Conservation (phyloP, 2,329 filamentous ascomycete genomes). For the Claviceps purpurea region DNA sequence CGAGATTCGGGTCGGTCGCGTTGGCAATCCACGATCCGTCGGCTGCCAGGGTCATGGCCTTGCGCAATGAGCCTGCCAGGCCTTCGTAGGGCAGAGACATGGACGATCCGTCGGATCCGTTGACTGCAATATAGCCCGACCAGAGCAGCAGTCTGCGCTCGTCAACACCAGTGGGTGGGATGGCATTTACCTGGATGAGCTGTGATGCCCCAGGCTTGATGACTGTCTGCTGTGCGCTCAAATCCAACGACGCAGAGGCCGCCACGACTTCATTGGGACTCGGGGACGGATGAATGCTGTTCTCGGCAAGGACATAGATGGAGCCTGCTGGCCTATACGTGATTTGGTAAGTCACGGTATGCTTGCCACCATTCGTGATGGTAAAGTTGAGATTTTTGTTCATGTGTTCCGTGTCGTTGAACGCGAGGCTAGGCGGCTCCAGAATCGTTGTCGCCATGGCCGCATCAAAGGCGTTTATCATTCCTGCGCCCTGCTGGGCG, state of each 20-base stretch:
- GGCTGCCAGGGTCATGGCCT: neutral
- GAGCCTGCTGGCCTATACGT: slow-evolving; percentile 32
- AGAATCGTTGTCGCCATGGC: slow-evolving; percentile 37
- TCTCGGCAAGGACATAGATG: slow-evolving; percentile 29
- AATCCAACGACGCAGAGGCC: slow-evolving; percentile 19
- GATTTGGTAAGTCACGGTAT: slow-evolving; percentile 35
- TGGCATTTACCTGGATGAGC: neutral
- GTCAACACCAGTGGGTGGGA: slow-evolving; percentile 27
- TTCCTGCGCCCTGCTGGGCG: slow-evolving; percentile 36
- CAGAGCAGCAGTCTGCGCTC: slow-evolving; percentile 24
- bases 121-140: slow-evolving; percentile 28
- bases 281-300: slow-evolving; percentile 17
- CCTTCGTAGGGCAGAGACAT: slow-evolving; percentile 26
- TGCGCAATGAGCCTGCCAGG: slow-evolving; percentile 14
- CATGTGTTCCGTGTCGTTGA: slow-evolving; percentile 38
- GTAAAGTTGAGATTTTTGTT: slow-evolving; percentile 28
- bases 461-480: slow-evolving; percentile 37
- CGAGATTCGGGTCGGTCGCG: neutral
- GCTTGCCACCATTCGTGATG: slow-evolving; percentile 37
- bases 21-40: neutral
- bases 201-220: neutral
- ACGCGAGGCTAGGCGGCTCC: slow-evolving; percentile 37
- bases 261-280: slow-evolving; percentile 28
- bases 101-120: slow-evolving; percentile 20
- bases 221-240: neutral